Base-by-base conservation (phyloP, 2,329 filamentous ascomycete genomes). In the Pseudopithomyces chartarum region DNA sequence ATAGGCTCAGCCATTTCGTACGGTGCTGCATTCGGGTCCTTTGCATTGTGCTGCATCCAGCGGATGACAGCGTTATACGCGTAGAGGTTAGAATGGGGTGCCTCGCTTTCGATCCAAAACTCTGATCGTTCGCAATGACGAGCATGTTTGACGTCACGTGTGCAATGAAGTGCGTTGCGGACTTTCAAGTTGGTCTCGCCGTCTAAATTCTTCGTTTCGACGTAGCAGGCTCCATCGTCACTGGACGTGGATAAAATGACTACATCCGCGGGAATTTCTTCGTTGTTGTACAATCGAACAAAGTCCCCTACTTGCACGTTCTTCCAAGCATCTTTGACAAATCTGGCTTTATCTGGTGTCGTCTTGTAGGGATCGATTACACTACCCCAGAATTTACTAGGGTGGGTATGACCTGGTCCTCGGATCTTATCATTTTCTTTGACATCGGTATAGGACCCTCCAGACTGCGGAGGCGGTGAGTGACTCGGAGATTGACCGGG, bases 161-260 rank as follows among this genome's bases (percentile, higher is more conserved):
- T 91, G 69, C 91, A 95, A 61, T 94, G 90, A 40, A 99, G 83
- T 19, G 95, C 92, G 70, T 94, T 91, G 57, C 95, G 90, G 59
- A 97, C 92, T 77, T 99, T 99, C 60, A 99, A 80, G 69, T 99
- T 99, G 2, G 95, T 99, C 79, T 99, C 95, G 49, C 95, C 95
- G 70, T 99, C 95, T 80, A 99, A 75, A 73, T 97, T 98, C 81
- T 98, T 99, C 2, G 95, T 99, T 78, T 99, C 95, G 20, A 99
- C 90, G 68, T 97, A 99, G 77, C 95, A 99, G 36, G 91, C 91
- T 49, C 95, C 95, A 67, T 99, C 95, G 0, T 90, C 85, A 67
- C 98, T 95, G 2, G 95, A 97, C 0, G 95, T 98, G 2, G 95
- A 91, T 22, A 99, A 79, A 42, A 99, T 90, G 46, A 98, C 89